These are phyloP conservation scores for Colletotrichum tanaceti DNA, from an alignment of 2,329 filamentous ascomycete genomes.

Conservation along the genomic window DNA sequence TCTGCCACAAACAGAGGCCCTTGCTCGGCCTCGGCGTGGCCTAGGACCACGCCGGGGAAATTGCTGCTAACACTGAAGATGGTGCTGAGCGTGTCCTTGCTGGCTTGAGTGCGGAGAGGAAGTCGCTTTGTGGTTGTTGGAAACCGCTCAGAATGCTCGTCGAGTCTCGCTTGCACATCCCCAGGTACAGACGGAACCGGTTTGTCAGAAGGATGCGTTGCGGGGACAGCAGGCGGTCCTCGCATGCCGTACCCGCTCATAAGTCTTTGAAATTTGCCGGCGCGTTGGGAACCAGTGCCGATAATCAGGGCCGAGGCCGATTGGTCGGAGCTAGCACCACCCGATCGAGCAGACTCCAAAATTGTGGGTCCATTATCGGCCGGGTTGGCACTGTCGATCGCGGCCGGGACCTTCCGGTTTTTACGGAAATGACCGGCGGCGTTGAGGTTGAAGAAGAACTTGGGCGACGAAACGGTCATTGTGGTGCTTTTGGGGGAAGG, in stretches of 20 bases:
- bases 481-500: conserved; percentile 19
- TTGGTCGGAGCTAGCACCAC: conserved; percentile 47
- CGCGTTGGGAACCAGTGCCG: conserved; percentile 45
- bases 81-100: conserved; percentile 61
- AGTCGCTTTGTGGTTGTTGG: conserved; percentile 52
- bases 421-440: conserved; percentile 36
- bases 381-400: conserved; percentile 41
- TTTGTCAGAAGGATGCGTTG: conserved; percentile 49
- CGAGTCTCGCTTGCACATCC: conserved; percentile 51
- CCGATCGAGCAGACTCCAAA: conserved; percentile 45
- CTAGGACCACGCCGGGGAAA: conserved; percentile 43
- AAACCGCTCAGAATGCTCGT: conserved; percentile 50
- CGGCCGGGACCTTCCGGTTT: conserved; percentile 42
- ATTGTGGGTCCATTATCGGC: conserved; percentile 40
- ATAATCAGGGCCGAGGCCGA: conserved; percentile 50
- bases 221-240: conserved; percentile 48
- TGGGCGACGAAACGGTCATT: conserved; percentile 22
- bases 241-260: conserved; percentile 50
- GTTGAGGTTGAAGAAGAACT: conserved; percentile 34
- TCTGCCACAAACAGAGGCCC: background rate
- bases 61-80: conserved; percentile 63
- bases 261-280: conserved; percentile 53
- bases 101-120: conserved; percentile 54
- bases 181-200: conserved; percentile 51
- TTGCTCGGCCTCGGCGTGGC: conserved; percentile 11